Percentiles rank a stretch among this genome's conserved stretches.
Evolutionary conservation across 176 grass and related monocot species (phyloP).

Genomic region (Musa beccarii): DNA sequence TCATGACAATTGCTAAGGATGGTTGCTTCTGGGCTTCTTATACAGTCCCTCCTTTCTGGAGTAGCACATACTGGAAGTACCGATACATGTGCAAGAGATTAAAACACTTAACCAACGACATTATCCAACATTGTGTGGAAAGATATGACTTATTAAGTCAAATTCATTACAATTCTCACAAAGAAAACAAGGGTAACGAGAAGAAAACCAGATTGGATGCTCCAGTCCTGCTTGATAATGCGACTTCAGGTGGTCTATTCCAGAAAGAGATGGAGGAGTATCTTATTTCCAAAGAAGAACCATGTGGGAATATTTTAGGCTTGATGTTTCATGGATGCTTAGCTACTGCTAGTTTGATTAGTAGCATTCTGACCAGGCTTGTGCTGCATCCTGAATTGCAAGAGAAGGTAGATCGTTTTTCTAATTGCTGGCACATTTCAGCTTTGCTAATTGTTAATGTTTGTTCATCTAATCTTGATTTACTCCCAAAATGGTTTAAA

Average conservation of each 20-base stretch:
- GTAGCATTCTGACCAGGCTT: conserved; percentile 58
- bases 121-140: conserved; percentile 32
- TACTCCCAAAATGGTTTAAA: neutral
- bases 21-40: conserved; percentile 93
- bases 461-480: neutral
- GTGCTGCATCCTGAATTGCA: conserved; percentile 53
- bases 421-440: conserved; percentile 19
- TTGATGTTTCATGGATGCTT: conserved; percentile 95
- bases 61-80: conserved; percentile 75
- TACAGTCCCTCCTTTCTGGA: conserved; percentile 68
- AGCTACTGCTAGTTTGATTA: conserved; percentile 57
- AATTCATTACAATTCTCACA: conserved; percentile 19
- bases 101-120: conserved; percentile 50
- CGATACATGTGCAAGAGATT: conserved; percentile 35
- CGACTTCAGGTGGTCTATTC: conserved; percentile 22
- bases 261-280: conserved; percentile 25
- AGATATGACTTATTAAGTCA: conserved; percentile 26
- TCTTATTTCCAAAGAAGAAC: conserved; percentile 52
- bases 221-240: conserved; percentile 26
- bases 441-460: neutral
- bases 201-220: conserved; percentile 8
- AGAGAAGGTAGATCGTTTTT: conserved; percentile 43
- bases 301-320: conserved; percentile 61
- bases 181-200: conserved; percentile 20
- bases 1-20: conserved; percentile 66